These are phyloP conservation scores for Saturnispora besseyi DNA, from an alignment of 805 yeast genomes.

Conservation along the genomic window DNA sequence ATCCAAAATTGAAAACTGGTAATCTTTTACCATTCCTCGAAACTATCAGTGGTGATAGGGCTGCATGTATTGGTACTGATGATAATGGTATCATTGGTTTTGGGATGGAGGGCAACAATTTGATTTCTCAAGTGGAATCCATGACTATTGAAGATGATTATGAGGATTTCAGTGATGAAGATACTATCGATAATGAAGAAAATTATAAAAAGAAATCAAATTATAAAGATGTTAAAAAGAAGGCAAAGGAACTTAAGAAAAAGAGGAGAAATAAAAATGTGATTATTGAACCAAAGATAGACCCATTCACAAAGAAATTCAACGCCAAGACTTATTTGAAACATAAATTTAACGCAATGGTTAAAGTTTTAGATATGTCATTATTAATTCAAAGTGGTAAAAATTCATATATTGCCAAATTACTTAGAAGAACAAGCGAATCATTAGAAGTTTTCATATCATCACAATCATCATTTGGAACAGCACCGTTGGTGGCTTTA, in stretches of 20 bases:
- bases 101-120: constrained; percentile 6
- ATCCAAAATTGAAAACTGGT: constrained; percentile 53
- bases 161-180: background rate
- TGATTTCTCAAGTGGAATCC: background rate
- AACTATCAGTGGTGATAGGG: constrained; percentile 15
- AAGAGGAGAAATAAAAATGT: background rate
- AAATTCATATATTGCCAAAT: constrained; percentile 78
- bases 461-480: constrained; percentile 92
- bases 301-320: constrained; percentile 5
- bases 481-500: constrained; percentile 77
- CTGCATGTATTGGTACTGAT: constrained; percentile 10
- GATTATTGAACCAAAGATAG: too few species aligned
- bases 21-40: constrained; percentile 73
- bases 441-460: constrained; percentile 67
- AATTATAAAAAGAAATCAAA: constrained; percentile 1
- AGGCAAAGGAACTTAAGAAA: background rate
- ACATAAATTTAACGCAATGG: constrained; percentile 43
- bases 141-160: background rate
- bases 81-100: constrained; percentile 8
- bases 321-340: constrained; percentile 6
- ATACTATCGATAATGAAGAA: background rate
- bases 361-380: constrained; percentile 62
- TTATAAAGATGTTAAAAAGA: constrained; percentile 7
- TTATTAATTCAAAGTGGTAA: constrained; percentile 83
- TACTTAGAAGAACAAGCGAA: constrained; percentile 67